Base-by-base conservation (phyloP, 2,329 filamentous ascomycete genomes). In the Zopfia rhizophila region DNA sequence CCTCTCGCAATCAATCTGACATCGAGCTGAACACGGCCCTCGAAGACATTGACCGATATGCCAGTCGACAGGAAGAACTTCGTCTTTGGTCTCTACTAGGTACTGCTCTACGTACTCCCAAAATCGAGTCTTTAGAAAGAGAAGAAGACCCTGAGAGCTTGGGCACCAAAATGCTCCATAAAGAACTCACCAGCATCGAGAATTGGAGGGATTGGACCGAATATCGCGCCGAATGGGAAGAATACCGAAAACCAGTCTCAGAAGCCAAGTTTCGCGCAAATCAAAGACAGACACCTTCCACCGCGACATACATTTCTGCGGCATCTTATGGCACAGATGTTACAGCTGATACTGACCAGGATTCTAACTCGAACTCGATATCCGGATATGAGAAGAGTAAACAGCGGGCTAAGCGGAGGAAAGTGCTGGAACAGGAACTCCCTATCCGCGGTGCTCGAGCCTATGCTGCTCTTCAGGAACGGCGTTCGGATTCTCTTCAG, bases 171-270 rank as follows among this genome's bases (percentile, higher is more conserved):
- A 54, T 7, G 10, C 8, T 32, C 7, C 16, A 56, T 72, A 67
- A 60, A 55, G 55, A 40, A 56, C 53, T 41, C 55, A 72, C 53
- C 32, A 72, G 77, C 8, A 42, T 72, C 7, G 57, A 68, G n/a
- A 66, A 77, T 37, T 84, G 82, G 82, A 73, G 78, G 38, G 69
- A 70, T 18, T 69, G 65, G 37, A 68, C 72, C 1, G 58, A 78
- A 2, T 81, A 78, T 38, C 73, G 69, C 32, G 70, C 74, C 13
- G 72, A 77, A 22, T 84, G 82, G 81, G 80, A 83, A 55, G 58
- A 58, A n/a, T 47, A 54, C 27, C 36, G 37, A 1, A 51, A 30
- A 3, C 57, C 59, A 13, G 50, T 68, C 2, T 47, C 55, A 3
- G 17, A 16, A 6, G 37, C 49, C 3, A 53, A 23, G 3, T 64